Base-by-base conservation (phyloP, 495 filamentous ascomycete genomes). In the Penicillium mononematosum region DNA sequence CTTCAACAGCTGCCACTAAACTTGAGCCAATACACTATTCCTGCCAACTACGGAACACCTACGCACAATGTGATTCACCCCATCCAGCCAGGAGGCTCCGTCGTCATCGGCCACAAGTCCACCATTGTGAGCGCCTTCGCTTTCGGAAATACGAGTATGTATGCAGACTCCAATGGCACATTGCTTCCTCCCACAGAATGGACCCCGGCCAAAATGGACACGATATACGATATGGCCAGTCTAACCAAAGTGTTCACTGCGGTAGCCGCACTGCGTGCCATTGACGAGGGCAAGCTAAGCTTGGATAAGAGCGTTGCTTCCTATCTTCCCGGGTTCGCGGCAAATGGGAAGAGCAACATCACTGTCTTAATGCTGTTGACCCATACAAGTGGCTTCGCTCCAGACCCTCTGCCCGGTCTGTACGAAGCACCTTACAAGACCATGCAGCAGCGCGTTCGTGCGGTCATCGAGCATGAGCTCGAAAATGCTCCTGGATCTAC, bases 191-290 rank as follows among this genome's bases (percentile, higher is more conserved):
- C 17, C 17, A 9, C 54, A 20, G 56, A 62, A 24, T 49, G 52
- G 52, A 55, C 57, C 34, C 47, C 63, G 8, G 32, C 64, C 27
- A 53, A 47, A 16, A 56, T 67, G 27, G 59, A 70, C 36, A 70
- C 67, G 1, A 65, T 70, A 5, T 67, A 67, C 45, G 64, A 70
- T 36, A 65, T 70, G 62, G 67, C 67, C 25, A 70, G 67, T 47
- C 58, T 70, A 9, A 70, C 67, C 2, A 68, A 66, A 39, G 34
- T 70, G 4, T 65, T 67, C 44, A 67, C 64, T 9, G 60, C 64
- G 0, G 55, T 65, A 9, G 62, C 64, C 16, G 57, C 53, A 45
- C 48, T 67, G 34, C 56, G 64, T 3, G 46, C 52, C n/a, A 58
- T 67, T 9, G 67, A 70, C 22, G 56, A 58, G 5, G 63, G 64